Base-by-base conservation (phyloP, 768 basidiomycete species). In the Asterophora lycoperdoides region DNA sequence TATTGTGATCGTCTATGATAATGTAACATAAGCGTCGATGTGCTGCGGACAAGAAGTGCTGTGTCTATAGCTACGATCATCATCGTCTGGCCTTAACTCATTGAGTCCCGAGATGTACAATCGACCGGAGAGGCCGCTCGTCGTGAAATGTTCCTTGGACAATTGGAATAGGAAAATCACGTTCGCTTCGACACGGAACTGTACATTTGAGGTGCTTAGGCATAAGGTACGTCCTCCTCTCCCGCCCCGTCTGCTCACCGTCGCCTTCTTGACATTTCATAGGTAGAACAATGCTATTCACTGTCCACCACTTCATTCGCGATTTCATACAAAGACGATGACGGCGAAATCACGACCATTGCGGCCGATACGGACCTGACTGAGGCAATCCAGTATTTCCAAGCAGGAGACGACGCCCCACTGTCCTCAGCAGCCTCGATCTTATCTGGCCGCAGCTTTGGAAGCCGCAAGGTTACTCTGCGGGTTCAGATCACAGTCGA, bases 311-410 rank as follows among this genome's bases (percentile, higher is more conserved):
- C 80, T 0, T 68, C 81, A 5, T 95, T 87, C 59, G 72, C 72
- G 4, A 83, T 97, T 48, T 74, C 83, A 4, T 96, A 92, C 69
- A 87, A 83, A 57, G 92, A 93, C 60, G 91, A 96, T 61, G 91
- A 94, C 50, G 86, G 85, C 49, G 91, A 93, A 62, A 76, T 79
- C 48, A 81, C 76, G 18, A 76, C 54, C 53, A 88, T 93, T 54
- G 67, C 72, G 0, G 79, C 76, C 15, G 90, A 95, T 48, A 63
- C 67, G 4, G 89, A 94, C 59, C 75, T 96, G 17, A 79, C 83
- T 1, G 93, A 95, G 56, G 93, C 93, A 1, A 87, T 97, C 49
- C 74, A 80, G 29, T 97, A 92, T 66, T 94, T 93, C 63, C 78
- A 84, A 48, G 83, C 81, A 0, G 86, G 86, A 13, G 93, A 92